Conservation (phyloP, 805 yeast genomes). For the Pichia thaimueangensis region DNA sequence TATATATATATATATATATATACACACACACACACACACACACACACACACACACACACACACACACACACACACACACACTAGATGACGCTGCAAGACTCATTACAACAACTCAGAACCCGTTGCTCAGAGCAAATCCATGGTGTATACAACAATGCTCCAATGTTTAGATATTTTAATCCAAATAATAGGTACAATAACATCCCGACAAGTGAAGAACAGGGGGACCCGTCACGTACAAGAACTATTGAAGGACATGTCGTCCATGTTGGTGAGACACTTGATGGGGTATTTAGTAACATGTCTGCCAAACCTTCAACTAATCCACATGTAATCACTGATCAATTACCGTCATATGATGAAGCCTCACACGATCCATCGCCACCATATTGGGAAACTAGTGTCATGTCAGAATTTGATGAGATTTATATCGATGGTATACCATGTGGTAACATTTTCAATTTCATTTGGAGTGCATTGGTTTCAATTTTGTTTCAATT, state of each 20-base stretch:
- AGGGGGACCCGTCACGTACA: conserved; percentile 10
- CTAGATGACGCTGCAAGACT: not conserved
- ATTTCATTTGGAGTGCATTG: conserved; percentile 82
- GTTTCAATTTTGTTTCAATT: conserved; percentile 91
- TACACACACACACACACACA: too few relatives aligned
- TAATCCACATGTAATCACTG: conserved; percentile 46
- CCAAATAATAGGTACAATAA: conserved; percentile 21
- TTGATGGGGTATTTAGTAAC: conserved; percentile 92
- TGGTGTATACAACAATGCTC: conserved; percentile 22
- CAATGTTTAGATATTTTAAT: conserved; percentile 24
- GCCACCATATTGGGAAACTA: conserved; percentile 96
- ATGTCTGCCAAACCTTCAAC: conserved; percentile 73
- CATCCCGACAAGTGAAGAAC: conserved; percentile 8
- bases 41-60: too few relatives aligned
- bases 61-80: too few relatives aligned
- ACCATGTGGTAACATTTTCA: conserved; percentile 90
- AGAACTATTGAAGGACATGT: conserved; percentile 20
- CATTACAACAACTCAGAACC: not conserved
- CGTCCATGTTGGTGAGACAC: conserved; percentile 25
- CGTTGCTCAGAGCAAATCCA: not conserved
- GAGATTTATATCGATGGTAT: conserved; percentile 92
- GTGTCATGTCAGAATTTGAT: conserved; percentile 77
- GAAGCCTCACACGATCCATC: conserved; percentile 92
- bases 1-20: too few relatives aligned
- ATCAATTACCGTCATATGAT: conserved; percentile 79